These are phyloP conservation scores for Ploettnerulaceae sp. DNA, from an alignment of 2,329 filamentous ascomycete species.

Conservation along the genomic window DNA sequence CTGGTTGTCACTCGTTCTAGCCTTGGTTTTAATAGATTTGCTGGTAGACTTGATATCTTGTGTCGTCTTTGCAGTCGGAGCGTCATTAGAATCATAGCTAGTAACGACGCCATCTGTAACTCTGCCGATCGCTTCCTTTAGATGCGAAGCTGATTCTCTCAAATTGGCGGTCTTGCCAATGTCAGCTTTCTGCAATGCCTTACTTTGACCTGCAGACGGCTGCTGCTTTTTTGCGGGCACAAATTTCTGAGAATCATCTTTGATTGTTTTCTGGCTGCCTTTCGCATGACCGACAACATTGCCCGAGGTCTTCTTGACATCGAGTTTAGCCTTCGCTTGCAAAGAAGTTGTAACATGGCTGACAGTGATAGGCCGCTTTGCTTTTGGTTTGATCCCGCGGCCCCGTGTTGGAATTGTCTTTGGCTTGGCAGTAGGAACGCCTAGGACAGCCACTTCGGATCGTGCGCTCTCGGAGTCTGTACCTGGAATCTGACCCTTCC, in stretches of 20 bases:
- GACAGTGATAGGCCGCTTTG: constrained; percentile 12
- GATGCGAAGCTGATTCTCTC: neutral
- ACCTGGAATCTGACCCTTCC: too few species aligned
- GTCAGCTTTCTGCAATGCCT: too few species aligned
- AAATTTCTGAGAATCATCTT: neutral
- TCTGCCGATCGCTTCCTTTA: neutral
- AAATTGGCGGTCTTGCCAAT: neutral
- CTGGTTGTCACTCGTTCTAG: too few species aligned
- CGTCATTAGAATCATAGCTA: constrained; percentile 7
- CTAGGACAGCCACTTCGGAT: neutral
- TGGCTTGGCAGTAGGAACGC: neutral
- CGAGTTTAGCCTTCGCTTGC: neutral
- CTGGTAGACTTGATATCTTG: neutral
- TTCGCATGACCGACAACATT: neutral
- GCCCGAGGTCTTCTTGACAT: neutral
- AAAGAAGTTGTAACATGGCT: neutral
- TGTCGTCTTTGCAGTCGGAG: neutral
- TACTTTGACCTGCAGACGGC: too few species aligned
- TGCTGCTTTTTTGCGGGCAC: too few species aligned
- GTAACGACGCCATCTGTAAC: neutral
- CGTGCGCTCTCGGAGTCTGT: neutral
- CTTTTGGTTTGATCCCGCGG: constrained; percentile 11
- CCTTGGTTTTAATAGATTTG: neutral
- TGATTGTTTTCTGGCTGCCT: neutral
- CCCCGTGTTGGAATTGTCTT: neutral